Evolutionary conservation across 345 rosid species (phyloP).

Genomic region (Crucihimalaya himalaica): DNA sequence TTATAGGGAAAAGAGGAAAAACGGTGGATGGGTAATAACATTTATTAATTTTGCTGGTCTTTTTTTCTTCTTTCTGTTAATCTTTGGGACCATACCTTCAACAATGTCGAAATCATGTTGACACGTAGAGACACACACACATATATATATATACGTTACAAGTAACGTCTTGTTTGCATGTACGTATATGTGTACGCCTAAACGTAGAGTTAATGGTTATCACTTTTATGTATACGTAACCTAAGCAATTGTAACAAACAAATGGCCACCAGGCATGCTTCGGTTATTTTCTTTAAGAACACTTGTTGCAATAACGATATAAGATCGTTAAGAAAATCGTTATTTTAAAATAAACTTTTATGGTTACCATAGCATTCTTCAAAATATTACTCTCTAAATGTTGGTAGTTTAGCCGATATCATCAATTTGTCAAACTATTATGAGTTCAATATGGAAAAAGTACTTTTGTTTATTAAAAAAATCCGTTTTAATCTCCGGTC

Average conservation of each 20-base stretch:
- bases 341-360: background rate
- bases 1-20: background rate
- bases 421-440: background rate
- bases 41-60: constrained; percentile 16
- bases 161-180: constrained; percentile 28
- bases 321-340: too few species aligned
- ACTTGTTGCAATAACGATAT: background rate
- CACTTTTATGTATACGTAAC: background rate
- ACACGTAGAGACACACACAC: constrained; percentile 26
- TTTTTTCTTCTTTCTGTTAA: constrained; percentile 18
- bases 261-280: background rate
- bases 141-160: constrained; percentile 23
- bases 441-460: background rate
- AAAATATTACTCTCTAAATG: too few species aligned
- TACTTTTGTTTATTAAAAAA: background rate
- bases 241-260: constrained; percentile 7
- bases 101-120: constrained; percentile 31
- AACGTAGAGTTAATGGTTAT: background rate
- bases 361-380: background rate
- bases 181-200: background rate
- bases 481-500: background rate
- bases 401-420: background rate
- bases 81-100: constrained; percentile 34
- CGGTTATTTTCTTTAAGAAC: background rate
- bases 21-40: constrained; percentile 20